Evolutionary conservation across 2,329 filamentous ascomycete species (phyloP), one percentile per base, ranked within the genome.

Genomic region (Ceratocystis smalleyi): DNA sequence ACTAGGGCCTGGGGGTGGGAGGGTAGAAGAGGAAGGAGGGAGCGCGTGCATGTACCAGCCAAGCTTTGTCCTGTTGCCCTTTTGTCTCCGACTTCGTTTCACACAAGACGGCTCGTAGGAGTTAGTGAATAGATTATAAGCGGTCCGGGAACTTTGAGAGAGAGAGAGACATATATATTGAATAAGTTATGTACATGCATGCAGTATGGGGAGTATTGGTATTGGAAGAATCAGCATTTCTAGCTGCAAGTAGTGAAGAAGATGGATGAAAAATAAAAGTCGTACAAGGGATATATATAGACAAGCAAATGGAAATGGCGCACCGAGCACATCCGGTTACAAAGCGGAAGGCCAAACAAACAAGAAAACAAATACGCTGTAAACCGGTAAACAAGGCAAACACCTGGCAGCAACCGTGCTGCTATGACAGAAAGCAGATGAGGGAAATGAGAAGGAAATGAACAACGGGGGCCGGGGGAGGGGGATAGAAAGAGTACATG

Each of bases 1-100:
- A 71, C 62, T 54, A 51, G 43, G 32, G 35, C 5, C 47, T 12
- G 6, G 43, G 1, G 6, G 7, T 27, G 27, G 45, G 61, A 32
- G 7, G 45, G 24, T 12, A 51, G 5, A 15, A 19, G 24, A 19
- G 8, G 49, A 54, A 15, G 5, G 15, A 22, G 19, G 5, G 12
- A 30, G 24, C 47, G 1, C 4, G 17, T 27, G 3, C n/a, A 30
- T n/a, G 30, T 47, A 19, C 24, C n/a, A n/a, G 27, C 12, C 47
- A 15, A 24, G 8, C 1, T 27, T 51, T 10, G 47, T 22, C 27
- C 47, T 22, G 7, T 51, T 22, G 10, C 22, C 15, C 47, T 27
- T 51, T 6, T 40, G 12, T 15, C 12, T 40, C 1, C 35, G 3
- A 40, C 35, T 40, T 15, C 35, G 15, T 15, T 40, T 15, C 35